Conservation (phyloP, 2,329 filamentous ascomycete genomes). For the Cytospora piceicola region DNA sequence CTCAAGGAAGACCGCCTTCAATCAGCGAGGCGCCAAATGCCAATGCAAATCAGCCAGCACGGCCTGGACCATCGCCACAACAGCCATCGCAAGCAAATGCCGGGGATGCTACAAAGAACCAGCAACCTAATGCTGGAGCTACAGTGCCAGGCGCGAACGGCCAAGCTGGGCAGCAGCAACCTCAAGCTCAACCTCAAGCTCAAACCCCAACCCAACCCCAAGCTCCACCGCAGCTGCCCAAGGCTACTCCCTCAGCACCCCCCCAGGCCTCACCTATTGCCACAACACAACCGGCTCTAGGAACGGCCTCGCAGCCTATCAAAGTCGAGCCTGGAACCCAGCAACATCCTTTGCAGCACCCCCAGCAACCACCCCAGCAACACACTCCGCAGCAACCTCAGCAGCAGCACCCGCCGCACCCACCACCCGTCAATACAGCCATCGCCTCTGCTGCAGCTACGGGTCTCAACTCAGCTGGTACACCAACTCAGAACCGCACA, state of each 20-base stretch:
- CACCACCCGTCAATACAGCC: conserved; percentile 35
- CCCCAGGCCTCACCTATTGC: conserved; percentile 32
- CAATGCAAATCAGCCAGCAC: conserved; percentile 29
- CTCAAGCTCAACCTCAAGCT: conserved; percentile 14
- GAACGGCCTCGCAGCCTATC: conserved; percentile 37
- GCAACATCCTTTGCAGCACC: conserved; percentile 32
- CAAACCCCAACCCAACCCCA: not conserved
- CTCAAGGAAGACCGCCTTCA: conserved; percentile 34
- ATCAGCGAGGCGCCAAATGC: conserved; percentile 29
- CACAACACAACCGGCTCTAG: conserved; percentile 33
- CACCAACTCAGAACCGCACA: conserved; percentile 55
- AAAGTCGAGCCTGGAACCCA: conserved; percentile 44
- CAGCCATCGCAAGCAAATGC: conserved; percentile 33
- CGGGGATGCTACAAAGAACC: conserved; percentile 52
- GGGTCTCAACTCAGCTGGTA: conserved; percentile 48
- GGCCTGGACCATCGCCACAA: conserved; percentile 26
- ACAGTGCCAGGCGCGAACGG: conserved; percentile 34
- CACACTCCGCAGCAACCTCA: conserved; percentile 39
- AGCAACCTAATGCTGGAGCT: conserved; percentile 40
- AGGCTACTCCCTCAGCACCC: conserved; percentile 25
- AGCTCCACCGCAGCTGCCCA: conserved; percentile 32
- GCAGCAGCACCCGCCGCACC: conserved; percentile 35
- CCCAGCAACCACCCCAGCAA: conserved; percentile 34
- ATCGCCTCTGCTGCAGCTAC: conserved; percentile 39
- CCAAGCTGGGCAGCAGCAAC: conserved; percentile 31